A percentile compares a stretch with the other conserved stretches of the same genome.
phyloP scores from a whole-genome alignment of 2,329 filamentous ascomycete species.

The Pestalotiopsis sp. region DNA sequence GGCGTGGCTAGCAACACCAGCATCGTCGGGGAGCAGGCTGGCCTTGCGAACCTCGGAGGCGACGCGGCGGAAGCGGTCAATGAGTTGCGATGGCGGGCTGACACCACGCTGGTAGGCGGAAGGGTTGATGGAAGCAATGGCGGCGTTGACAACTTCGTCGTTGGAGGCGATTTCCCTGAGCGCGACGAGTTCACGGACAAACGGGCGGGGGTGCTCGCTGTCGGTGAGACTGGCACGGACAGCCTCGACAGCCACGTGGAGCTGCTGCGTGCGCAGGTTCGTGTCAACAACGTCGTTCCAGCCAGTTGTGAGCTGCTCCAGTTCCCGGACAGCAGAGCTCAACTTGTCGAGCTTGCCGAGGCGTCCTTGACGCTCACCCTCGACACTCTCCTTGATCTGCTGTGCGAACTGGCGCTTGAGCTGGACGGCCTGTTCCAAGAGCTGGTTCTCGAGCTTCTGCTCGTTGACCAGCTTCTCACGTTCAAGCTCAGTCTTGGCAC shows the following conservation, averaged over 20 bases:
- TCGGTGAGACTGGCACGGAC: constrained; percentile 83
- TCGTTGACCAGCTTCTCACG: constrained; percentile 80
- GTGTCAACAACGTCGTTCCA: constrained; percentile 91
- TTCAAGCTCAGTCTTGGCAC: constrained; percentile 77
- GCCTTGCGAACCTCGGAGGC: constrained; percentile 93
- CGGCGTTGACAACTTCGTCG: constrained; percentile 85
- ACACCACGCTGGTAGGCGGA: constrained; percentile 91
- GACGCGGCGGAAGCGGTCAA: constrained; percentile 94
- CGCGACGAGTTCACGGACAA: constrained; percentile 89
- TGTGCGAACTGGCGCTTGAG: constrained; percentile 83
- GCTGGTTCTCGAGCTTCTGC: constrained; percentile 79
- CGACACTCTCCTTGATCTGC: constrained; percentile 80
- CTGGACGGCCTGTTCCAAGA: constrained; percentile 87
- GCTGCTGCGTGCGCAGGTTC: constrained; percentile 92
- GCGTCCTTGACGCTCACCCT: constrained; percentile 84
- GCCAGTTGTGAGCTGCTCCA: constrained; percentile 83
- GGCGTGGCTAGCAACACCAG: constrained; percentile 91
- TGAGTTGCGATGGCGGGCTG: constrained; percentile 79
- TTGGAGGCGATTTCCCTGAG: constrained; percentile 88
- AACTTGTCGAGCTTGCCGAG: constrained; percentile 85
- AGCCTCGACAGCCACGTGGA: constrained; percentile 93
- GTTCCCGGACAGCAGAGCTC: constrained; percentile 74
- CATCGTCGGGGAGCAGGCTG: constrained; percentile 86
- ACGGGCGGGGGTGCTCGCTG: constrained; percentile 75
- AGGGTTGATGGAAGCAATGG: constrained; percentile 96